A percentile compares a stretch with the other conserved stretches of the same genome.
Conservation (phyloP, 2,329 filamentous ascomycete genomes). For the Hypoxylon sp. region DNA sequence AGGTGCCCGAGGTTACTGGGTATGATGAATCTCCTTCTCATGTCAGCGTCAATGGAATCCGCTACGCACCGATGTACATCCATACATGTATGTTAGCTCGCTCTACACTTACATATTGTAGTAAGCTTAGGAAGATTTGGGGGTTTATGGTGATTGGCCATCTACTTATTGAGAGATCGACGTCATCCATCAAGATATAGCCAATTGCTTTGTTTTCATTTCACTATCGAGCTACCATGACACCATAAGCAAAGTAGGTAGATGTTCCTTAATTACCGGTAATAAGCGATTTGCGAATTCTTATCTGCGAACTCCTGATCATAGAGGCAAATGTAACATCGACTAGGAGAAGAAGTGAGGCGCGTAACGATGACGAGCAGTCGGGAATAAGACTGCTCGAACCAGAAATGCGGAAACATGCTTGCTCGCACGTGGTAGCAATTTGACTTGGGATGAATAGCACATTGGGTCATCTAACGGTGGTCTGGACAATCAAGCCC, state of each 20-base stretch:
- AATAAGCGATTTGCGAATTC: constrained; percentile 2
- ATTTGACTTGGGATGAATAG: constrained; percentile 21
- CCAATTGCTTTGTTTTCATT: background rate
- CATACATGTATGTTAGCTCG: background rate
- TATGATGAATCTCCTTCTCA: constrained; percentile 16
- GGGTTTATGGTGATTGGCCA: background rate
- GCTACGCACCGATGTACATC: constrained; percentile 17
- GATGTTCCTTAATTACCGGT: background rate
- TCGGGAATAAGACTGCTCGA: constrained; percentile 12
- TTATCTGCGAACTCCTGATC: constrained; percentile 1
- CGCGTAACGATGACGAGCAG: constrained; percentile 23
- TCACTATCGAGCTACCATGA: constrained; percentile 1
- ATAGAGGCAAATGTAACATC: constrained; percentile 15
- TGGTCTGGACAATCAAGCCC: too few species aligned
- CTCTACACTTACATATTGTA: too few species aligned
- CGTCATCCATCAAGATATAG: background rate
- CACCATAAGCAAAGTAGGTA: background rate
- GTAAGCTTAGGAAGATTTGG: background rate
- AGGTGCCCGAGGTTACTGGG: constrained; percentile 22
- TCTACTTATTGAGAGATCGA: constrained; percentile 1
- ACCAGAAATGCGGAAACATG: constrained; percentile 27
- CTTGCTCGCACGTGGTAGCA: constrained; percentile 34
- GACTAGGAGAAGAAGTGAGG: constrained; percentile 7
- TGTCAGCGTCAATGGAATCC: constrained; percentile 13
- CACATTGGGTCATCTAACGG: too few species aligned